These are phyloP conservation scores for Xylariaceae sp. DNA, from an alignment of 2,329 filamentous ascomycete genomes.

Conservation along the genomic window DNA sequence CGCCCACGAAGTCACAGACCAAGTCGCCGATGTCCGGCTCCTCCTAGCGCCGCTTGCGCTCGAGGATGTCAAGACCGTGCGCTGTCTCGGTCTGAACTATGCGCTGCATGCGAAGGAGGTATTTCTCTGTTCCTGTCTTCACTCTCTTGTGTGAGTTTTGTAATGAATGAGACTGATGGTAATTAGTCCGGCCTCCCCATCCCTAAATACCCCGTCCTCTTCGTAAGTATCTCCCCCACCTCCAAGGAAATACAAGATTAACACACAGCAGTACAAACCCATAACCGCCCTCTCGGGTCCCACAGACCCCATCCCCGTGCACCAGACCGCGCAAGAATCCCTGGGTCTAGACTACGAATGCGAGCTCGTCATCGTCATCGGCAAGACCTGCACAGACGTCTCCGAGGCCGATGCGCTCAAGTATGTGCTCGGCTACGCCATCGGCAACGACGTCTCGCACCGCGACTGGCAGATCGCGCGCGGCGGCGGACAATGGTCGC, in stretches of 20 bases:
- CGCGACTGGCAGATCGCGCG: conserved; percentile 68
- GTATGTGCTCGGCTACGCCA: conserved; percentile 68
- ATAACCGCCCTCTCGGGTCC: conserved; percentile 60
- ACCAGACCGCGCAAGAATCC: conserved; percentile 57
- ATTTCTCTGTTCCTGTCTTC: neutral
- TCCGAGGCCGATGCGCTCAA: conserved; percentile 60
- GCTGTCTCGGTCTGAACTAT: conserved; percentile 68
- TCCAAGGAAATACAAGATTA: neutral
- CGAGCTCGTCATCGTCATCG: conserved; percentile 70
- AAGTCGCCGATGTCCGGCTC: conserved; percentile 49
- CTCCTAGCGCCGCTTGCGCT: conserved; percentile 61
- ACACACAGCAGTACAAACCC: conserved; percentile 54
- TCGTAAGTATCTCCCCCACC: conserved; percentile 42
- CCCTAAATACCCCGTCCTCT: conserved; percentile 66
- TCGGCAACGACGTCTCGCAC: conserved; percentile 77
- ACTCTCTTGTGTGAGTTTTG: no score
- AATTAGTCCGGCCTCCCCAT: conserved; percentile 58
- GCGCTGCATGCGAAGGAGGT: conserved; percentile 65
- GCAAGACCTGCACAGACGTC: conserved; percentile 60
- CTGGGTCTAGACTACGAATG: conserved; percentile 74
- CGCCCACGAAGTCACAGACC: conserved; percentile 57
- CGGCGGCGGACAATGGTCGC: conserved; percentile 63
- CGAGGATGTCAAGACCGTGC: conserved; percentile 59
- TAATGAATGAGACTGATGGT: neutral
- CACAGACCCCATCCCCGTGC: conserved; percentile 60